Evolutionary conservation across 306 rosid genomes (phyloP).

Genomic region (Pachyrhizus erosus): DNA sequence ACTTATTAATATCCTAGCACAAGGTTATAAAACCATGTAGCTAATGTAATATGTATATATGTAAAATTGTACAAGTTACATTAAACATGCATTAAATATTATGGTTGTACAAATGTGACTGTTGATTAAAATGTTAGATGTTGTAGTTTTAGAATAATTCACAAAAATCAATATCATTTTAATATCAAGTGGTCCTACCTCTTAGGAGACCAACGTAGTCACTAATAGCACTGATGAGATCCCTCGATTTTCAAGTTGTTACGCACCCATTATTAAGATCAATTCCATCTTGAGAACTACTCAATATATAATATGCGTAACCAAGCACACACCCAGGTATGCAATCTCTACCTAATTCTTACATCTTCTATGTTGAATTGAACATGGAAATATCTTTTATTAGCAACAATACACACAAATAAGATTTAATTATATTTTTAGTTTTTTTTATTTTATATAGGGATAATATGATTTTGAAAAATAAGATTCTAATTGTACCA

Average conservation of each 20-base stretch:
- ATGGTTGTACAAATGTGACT: neutral
- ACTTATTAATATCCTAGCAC: too few species aligned
- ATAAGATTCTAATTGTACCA: too few species aligned
- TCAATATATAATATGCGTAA: too few species aligned
- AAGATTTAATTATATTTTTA: too few species aligned
- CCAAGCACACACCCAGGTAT: too few species aligned
- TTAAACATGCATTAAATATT: neutral
- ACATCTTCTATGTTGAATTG: too few species aligned
- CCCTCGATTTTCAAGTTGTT: neutral
- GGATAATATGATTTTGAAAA: too few species aligned
- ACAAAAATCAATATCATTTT: neutral
- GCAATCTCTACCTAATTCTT: too few species aligned
- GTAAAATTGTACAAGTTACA: neutral
- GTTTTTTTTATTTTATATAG: too few species aligned
- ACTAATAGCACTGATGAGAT: neutral
- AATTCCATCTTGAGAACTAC: neutral
- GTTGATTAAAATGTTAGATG: neutral
- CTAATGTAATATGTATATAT: neutral
- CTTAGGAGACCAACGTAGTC: neutral
- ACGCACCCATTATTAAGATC: neutral
- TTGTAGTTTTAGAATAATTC: neutral
- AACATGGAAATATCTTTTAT: too few species aligned
- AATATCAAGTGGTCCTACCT: slow-evolving; percentile 11
- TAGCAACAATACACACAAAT: too few species aligned
- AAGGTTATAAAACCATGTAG: too few species aligned